These are phyloP conservation scores for Salvia splendens DNA, from an alignment of 257 asterid genomes.

Conservation along the genomic window DNA sequence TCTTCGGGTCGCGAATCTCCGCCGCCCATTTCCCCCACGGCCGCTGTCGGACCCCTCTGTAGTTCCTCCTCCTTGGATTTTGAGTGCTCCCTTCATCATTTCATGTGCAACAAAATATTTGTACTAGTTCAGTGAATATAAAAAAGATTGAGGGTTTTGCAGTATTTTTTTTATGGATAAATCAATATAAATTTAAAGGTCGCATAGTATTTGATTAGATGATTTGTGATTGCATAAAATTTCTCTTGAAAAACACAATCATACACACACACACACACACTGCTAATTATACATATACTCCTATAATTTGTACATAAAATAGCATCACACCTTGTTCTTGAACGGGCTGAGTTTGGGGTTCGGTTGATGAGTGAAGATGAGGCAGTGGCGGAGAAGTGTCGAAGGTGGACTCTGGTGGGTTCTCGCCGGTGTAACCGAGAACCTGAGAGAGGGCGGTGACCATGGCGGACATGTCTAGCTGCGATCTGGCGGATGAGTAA, in stretches of 20 bases:
- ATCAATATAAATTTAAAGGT: no score
- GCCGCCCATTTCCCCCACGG: conserved; percentile 98
- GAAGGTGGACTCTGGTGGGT: neutral
- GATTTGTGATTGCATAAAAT: no score
- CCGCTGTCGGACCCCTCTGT: conserved; percentile 80
- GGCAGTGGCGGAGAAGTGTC: neutral
- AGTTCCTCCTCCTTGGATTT: conserved; percentile 55
- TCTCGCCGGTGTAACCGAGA: conserved; percentile 48
- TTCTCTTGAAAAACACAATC: no score
- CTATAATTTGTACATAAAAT: neutral
- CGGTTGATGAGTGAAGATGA: conserved; percentile 19
- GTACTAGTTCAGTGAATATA: neutral
- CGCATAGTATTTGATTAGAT: no score
- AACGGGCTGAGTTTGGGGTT: conserved; percentile 1
- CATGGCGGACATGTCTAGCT: conserved; percentile 79
- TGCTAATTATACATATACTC: no score
- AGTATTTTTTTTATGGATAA: no score
- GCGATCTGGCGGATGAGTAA: conserved; percentile 67
- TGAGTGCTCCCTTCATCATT: neutral
- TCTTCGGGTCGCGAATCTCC: conserved; percentile 77
- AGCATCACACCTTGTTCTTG: conserved; percentile 41
- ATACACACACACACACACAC: no score
- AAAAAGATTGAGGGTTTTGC: no score
- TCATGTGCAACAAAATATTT: neutral
- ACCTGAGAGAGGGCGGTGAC: conserved; percentile 89